phyloP scores from a whole-genome alignment of 345 rosid species.

The Eutrema japonicum region DNA sequence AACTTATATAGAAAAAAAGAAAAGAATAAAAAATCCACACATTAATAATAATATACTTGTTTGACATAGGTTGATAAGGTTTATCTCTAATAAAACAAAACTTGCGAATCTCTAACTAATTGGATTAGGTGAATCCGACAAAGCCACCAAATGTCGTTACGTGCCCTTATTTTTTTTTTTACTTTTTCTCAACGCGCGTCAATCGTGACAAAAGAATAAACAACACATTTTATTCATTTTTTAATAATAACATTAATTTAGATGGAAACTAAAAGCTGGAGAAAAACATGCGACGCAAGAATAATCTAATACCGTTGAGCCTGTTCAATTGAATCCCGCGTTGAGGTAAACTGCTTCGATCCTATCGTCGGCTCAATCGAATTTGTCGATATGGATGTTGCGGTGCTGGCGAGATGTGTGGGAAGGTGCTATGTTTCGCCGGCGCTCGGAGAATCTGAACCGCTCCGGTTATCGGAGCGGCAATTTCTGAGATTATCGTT shows the following conservation, averaged over 20 bases:
- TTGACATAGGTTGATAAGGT: not conserved
- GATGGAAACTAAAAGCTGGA: not conserved
- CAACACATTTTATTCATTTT: not conserved
- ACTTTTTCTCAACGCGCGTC: too few species aligned
- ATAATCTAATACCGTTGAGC: not conserved
- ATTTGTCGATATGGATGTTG: conserved; percentile 28
- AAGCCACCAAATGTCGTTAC: conserved; percentile 7
- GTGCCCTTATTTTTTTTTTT: not conserved
- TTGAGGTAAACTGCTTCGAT: not conserved
- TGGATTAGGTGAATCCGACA: conserved; percentile 30
- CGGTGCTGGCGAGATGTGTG: conserved; percentile 30
- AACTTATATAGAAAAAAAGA: too few species aligned
- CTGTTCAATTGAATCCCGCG: conserved; percentile 31
- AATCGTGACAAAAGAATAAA: conserved; percentile 23
- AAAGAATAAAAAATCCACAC: not conserved
- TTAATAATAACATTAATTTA: not conserved
- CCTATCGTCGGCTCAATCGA: not conserved
- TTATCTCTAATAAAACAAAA: not conserved
- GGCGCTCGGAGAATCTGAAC: conserved; percentile 24
- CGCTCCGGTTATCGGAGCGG: conserved; percentile 25
- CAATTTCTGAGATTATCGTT: conserved; percentile 31
- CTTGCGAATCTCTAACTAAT: not conserved
- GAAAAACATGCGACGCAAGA: not conserved
- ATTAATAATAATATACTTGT: not conserved
- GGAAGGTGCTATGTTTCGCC: conserved; percentile 26